Evolutionary conservation across 2,329 filamentous ascomycete genomes (phyloP).

Genomic region (Raffaelea deltoideospora): DNA sequence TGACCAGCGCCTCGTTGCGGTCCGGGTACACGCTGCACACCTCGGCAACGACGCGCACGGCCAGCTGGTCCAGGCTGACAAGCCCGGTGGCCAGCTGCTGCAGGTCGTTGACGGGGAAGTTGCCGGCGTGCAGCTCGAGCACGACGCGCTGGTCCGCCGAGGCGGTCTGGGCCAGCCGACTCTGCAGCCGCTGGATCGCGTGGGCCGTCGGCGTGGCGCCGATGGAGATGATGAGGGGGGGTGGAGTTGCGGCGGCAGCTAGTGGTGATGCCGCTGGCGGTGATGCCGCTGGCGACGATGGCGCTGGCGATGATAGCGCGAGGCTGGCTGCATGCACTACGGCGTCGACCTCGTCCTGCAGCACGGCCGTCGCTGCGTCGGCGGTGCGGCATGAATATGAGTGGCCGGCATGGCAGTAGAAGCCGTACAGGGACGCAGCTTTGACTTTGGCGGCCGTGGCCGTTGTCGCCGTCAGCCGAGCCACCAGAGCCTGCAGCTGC

Average conservation of each 20-base stretch:
- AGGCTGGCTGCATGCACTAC: constrained; percentile 28
- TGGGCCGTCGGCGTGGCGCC: constrained; percentile 2
- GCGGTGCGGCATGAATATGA: constrained; percentile 47
- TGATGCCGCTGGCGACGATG: background rate
- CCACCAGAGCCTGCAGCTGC: constrained; percentile 1
- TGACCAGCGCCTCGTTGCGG: constrained; percentile 52
- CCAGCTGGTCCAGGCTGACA: constrained; percentile 41
- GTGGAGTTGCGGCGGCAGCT: background rate
- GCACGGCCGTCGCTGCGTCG: constrained; percentile 36
- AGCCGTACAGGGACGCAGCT: constrained; percentile 39
- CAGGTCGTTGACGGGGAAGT: constrained; percentile 60
- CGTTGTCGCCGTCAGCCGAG: background rate
- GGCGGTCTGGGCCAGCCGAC: background rate
- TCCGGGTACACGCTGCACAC: constrained; percentile 52
- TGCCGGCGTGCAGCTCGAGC: constrained; percentile 60
- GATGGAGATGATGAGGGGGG: constrained; percentile 1
- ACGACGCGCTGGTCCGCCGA: no score
- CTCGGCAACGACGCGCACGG: constrained; percentile 52
- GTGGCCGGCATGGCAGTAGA: constrained; percentile 60
- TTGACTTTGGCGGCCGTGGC: no score
- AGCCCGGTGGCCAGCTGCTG: constrained; percentile 55
- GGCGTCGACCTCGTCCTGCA: constrained; percentile 43
- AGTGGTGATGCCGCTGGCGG: background rate
- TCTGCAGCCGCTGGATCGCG: constrained; percentile 15
- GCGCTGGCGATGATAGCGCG: constrained; percentile 3